Percentiles rank a stretch among this genome's conserved stretches.
Conservation (phyloP, 2,329 filamentous ascomycete species). For the Trichoderma cornu-damae region DNA sequence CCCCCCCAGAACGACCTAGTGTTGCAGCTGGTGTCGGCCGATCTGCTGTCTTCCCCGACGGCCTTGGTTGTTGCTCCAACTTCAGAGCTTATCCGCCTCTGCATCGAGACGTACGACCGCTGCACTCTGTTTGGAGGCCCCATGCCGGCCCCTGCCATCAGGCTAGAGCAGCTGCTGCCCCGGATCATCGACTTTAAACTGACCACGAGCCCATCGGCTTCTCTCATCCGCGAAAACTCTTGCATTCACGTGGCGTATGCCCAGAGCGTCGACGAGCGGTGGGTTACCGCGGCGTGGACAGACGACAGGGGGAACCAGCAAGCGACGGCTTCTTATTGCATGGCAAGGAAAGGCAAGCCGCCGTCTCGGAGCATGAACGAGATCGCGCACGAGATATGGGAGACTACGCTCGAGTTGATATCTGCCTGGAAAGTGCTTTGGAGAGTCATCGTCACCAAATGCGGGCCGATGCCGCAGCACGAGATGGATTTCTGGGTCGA, state of each 20-base stretch:
- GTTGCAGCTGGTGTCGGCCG: conserved; percentile 67
- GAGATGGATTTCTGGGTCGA: conserved; percentile 59
- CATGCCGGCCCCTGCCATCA: conserved; percentile 63
- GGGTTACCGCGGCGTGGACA: conserved; percentile 77
- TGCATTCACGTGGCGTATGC: conserved; percentile 78
- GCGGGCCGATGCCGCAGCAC: conserved; percentile 59
- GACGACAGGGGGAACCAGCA: conserved; percentile 71
- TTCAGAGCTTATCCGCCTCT: conserved; percentile 55
- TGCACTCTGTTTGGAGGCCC: conserved; percentile 55
- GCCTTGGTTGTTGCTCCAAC: conserved; percentile 59
- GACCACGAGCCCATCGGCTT: conserved; percentile 60
- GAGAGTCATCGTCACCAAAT: conserved; percentile 71
- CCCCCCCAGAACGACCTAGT: conserved; percentile 60
- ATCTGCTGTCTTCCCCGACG: conserved; percentile 59
- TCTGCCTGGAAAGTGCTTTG: conserved; percentile 66
- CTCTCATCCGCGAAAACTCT: conserved; percentile 71
- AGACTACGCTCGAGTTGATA: conserved; percentile 68
- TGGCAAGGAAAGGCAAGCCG: conserved; percentile 54
- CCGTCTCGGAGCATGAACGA: conserved; percentile 53
- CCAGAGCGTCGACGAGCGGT: conserved; percentile 67
- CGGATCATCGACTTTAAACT: conserved; percentile 72
- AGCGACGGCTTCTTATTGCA: conserved; percentile 66
- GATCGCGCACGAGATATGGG: conserved; percentile 72
- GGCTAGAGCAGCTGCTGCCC: conserved; percentile 65
- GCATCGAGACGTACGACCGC: conserved; percentile 72